Evolutionary conservation across 495 filamentous ascomycete genomes (phyloP).

Genomic region (Astrocystis sublimbata): DNA sequence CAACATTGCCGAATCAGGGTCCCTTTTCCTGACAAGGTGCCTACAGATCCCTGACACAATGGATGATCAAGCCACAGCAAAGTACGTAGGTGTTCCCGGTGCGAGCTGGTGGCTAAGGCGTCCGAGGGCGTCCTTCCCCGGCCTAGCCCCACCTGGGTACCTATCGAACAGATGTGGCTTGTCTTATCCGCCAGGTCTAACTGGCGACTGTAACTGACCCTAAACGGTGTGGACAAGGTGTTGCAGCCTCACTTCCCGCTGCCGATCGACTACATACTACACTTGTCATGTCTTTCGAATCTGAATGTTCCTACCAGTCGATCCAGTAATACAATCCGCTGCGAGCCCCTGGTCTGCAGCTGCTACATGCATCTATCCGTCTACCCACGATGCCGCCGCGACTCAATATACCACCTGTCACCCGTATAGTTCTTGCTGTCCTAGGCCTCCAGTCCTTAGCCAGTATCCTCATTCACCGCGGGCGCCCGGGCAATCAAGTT

Average conservation of each 20-base stretch:
- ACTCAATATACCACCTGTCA: slow-evolving; percentile 90
- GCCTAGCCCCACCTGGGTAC: not conserved
- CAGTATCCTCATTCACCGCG: slow-evolving; percentile 71
- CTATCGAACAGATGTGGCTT: not conserved
- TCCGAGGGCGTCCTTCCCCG: too few species aligned
- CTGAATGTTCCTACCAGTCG: too few species aligned
- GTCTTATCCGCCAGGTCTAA: slow-evolving; percentile 3
- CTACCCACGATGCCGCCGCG: slow-evolving; percentile 67
- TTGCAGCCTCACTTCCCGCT: slow-evolving; percentile 8
- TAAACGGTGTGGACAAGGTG: not conserved
- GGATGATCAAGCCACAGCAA: not conserved
- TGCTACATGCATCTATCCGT: slow-evolving; percentile 20
- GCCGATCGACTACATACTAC: slow-evolving; percentile 4
- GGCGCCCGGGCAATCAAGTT: slow-evolving; percentile 57
- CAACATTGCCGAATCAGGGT: not conserved
- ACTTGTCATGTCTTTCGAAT: not conserved
- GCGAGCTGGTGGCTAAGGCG: too few species aligned
- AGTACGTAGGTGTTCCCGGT: not conserved
- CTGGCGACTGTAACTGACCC: not conserved
- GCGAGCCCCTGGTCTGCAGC: not conserved
- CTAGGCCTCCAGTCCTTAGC: slow-evolving; percentile 79
- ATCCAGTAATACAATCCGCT: not conserved
- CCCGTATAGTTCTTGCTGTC: slow-evolving; percentile 73
- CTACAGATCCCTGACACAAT: not conserved
- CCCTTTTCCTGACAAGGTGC: not conserved